phyloP scores from a whole-genome alignment of 306 rosid genomes.

The Delonix regia region DNA sequence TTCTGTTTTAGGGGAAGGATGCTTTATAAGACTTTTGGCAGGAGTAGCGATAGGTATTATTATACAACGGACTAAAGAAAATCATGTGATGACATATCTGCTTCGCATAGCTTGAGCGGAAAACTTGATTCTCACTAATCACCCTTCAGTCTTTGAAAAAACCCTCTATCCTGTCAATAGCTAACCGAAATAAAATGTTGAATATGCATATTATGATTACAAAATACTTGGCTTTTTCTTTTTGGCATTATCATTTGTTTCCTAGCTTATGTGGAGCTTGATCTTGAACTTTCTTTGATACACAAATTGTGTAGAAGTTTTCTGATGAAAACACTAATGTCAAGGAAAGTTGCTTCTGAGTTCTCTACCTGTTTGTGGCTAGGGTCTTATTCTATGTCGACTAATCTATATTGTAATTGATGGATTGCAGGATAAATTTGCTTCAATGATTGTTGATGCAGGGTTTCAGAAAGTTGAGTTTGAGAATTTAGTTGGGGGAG shows the following conservation, averaged over 20 bases:
- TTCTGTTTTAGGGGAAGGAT: not conserved
- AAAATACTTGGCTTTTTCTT: not conserved
- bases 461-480: conserved; percentile 91
- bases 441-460: conserved; percentile 80
- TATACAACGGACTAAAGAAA: not conserved
- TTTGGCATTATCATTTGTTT: conserved; percentile 17
- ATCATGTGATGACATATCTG: not conserved
- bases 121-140: not conserved
- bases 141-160: not conserved
- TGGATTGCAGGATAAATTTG: conserved; percentile 77
- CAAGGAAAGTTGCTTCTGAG: not conserved
- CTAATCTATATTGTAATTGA: conserved; percentile 30
- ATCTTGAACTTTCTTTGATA: not conserved
- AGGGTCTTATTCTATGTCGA: not conserved
- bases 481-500: conserved; percentile 94
- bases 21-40: conserved; percentile 9
- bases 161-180: conserved; percentile 15
- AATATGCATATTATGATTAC: not conserved
- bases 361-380: conserved; percentile 8
- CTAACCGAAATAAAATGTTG: not conserved
- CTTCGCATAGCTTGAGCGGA: conserved; percentile 5
- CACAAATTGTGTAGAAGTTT: conserved; percentile 17
- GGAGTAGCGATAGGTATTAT: not conserved
- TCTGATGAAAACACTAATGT: conserved; percentile 12
- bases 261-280: conserved; percentile 3